Conservation (phyloP, 129 eudicot genomes). For the Apium graveolens region DNA sequence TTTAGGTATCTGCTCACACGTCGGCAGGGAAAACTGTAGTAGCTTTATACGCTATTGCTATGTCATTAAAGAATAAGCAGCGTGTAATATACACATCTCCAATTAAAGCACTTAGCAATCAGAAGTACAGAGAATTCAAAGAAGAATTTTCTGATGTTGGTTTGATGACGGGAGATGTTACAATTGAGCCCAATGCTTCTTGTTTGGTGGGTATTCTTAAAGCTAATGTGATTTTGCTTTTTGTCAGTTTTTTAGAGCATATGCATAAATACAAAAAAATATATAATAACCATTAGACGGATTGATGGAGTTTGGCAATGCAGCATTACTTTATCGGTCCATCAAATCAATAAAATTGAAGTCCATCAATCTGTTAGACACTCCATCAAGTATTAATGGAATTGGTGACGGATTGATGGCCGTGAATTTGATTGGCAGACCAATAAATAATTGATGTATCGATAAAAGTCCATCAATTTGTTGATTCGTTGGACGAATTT, state of each 20-base stretch:
- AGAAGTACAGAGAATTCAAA: constrained; percentile 89
- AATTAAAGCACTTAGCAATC: constrained; percentile 96
- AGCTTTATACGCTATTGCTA: constrained; percentile 85
- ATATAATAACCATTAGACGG: too few relatives aligned
- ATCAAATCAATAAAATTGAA: too few relatives aligned
- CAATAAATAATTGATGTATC: too few relatives aligned
- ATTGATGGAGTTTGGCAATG: too few relatives aligned
- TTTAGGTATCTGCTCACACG: constrained; percentile 96
- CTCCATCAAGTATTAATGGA: too few relatives aligned
- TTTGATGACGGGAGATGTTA: constrained; percentile 98
- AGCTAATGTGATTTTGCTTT: constrained; percentile 1
- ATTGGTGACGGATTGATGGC: too few relatives aligned
- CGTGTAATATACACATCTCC: constrained; percentile 96
- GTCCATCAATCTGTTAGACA: too few relatives aligned
- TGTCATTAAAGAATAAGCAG: constrained; percentile 78
- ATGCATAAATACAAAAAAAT: too few relatives aligned
- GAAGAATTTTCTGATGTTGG: constrained; percentile 98
- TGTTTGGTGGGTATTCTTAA: constrained; percentile 63
- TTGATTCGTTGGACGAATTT: too few relatives aligned
- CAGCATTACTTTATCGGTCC: too few relatives aligned
- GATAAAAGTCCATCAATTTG: too few relatives aligned
- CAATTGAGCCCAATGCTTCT: constrained; percentile 94
- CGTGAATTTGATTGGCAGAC: too few relatives aligned
- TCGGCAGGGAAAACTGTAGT: constrained; percentile 99
- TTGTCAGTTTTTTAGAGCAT: background rate